Evolutionary conservation across 169 alveolate genomes (phyloP).

Genomic region (Plasmodium sp.): DNA sequence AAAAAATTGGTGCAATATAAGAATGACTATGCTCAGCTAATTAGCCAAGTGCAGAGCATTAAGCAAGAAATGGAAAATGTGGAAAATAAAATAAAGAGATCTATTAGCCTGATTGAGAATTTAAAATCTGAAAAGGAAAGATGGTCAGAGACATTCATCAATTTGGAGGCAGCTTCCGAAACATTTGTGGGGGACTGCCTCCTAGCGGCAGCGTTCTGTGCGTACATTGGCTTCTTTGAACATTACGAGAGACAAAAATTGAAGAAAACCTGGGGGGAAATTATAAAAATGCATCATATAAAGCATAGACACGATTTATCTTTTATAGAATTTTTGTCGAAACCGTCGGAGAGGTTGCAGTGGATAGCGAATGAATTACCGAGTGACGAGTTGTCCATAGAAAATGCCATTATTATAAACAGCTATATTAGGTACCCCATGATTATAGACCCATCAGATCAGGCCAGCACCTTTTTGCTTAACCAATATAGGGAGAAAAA

Average conservation of each 20-base stretch:
- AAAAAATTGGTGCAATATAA: constrained; percentile 92
- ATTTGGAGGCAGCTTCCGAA: constrained; percentile 75
- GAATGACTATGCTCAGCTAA: constrained; percentile 95
- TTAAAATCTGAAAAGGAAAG: constrained; percentile 93
- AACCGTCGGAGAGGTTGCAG: constrained; percentile 93
- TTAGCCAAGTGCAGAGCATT: constrained; percentile 93
- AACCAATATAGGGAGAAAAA: constrained; percentile 89
- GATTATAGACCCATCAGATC: constrained; percentile 97
- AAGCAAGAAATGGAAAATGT: constrained; percentile 95
- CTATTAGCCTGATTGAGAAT: constrained; percentile 88
- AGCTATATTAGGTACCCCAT: constrained; percentile 95
- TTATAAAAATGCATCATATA: constrained; percentile 78
- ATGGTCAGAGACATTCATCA: constrained; percentile 92
- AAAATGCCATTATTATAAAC: constrained; percentile 95
- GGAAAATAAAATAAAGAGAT: constrained; percentile 93
- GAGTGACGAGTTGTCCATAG: constrained; percentile 96
- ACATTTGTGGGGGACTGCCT: constrained; percentile 95
- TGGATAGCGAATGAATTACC: constrained; percentile 93
- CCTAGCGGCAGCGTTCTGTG: constrained; percentile 95
- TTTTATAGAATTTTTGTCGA: constrained; percentile 95
- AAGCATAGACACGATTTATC: constrained; percentile 90
- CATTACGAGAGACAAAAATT: constrained; percentile 62
- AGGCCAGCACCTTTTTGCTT: constrained; percentile 80
- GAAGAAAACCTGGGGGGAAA: constrained; percentile 78
- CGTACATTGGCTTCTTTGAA: constrained; percentile 96